phyloP scores from a whole-genome alignment of 1,139 yeast genomes.

The Pichia cactophila region DNA sequence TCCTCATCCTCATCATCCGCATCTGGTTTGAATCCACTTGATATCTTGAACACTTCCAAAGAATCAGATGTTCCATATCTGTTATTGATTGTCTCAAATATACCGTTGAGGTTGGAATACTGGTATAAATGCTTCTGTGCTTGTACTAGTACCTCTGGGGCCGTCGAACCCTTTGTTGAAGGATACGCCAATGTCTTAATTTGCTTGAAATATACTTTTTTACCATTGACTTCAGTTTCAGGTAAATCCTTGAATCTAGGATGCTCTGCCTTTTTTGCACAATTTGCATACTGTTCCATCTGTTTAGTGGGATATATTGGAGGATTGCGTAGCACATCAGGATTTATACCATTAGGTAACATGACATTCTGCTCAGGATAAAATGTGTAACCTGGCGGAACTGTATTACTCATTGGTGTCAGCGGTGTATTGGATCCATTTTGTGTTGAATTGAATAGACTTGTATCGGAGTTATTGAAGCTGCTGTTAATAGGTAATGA shows the following conservation, averaged over 20 bases:
- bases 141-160: slow-evolving; percentile 12
- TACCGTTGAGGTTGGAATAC: slow-evolving; percentile 16
- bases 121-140: slow-evolving; percentile 15
- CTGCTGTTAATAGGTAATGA: not conserved
- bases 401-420: slow-evolving; percentile 7
- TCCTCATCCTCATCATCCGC: not conserved
- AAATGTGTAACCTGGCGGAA: slow-evolving; percentile 4
- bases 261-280: slow-evolving; percentile 3
- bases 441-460: not conserved
- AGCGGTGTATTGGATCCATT: slow-evolving; percentile 7
- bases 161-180: slow-evolving; percentile 9
- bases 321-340: not conserved
- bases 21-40: slow-evolving; percentile 6
- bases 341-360: slow-evolving; percentile 3
- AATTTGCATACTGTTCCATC: not conserved
- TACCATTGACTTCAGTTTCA: slow-evolving; percentile 12
- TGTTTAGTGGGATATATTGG: not conserved
- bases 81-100: slow-evolving; percentile 17
- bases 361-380: slow-evolving; percentile 5
- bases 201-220: slow-evolving; percentile 11
- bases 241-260: slow-evolving; percentile 13
- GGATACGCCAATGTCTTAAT: slow-evolving; percentile 14
- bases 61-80: slow-evolving; percentile 18
- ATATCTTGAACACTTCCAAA: slow-evolving; percentile 11
- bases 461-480: not conserved